phyloP scores from a whole-genome alignment of 202 grass and related monocot genomes.

The Digitaria exilis region DNA sequence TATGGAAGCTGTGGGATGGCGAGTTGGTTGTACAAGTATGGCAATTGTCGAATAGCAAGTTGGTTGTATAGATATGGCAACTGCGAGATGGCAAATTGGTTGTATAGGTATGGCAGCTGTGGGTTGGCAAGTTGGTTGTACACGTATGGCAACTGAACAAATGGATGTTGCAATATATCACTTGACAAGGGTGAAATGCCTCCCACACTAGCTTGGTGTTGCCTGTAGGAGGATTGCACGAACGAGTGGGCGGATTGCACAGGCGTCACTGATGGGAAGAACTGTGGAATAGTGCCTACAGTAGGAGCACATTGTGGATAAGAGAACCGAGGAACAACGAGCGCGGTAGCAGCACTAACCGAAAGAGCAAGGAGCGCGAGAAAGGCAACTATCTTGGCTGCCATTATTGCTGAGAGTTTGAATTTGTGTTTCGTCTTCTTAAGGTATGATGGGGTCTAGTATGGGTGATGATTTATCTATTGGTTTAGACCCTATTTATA shows the following conservation, averaged over 20 bases:
- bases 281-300: neutral
- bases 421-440: neutral
- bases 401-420: neutral
- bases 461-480: neutral
- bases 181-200: neutral
- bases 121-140: neutral
- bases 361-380: neutral
- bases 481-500: neutral
- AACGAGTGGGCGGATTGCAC: neutral
- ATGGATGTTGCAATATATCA: too few relatives aligned
- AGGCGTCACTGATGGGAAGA: neutral
- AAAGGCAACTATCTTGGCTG: neutral
- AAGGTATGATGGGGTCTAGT: neutral
- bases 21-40: neutral
- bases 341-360: neutral
- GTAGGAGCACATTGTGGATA: neutral
- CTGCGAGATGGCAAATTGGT: neutral
- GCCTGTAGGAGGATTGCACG: neutral
- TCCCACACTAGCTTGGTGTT: neutral
- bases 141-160: neutral
- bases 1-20: neutral
- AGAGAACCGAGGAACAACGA: neutral
- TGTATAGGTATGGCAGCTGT: neutral
- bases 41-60: neutral
- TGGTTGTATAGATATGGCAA: neutral